These are phyloP conservation scores for Yarrowia sp. DNA, from an alignment of 805 yeast genomes.

Conservation along the genomic window DNA sequence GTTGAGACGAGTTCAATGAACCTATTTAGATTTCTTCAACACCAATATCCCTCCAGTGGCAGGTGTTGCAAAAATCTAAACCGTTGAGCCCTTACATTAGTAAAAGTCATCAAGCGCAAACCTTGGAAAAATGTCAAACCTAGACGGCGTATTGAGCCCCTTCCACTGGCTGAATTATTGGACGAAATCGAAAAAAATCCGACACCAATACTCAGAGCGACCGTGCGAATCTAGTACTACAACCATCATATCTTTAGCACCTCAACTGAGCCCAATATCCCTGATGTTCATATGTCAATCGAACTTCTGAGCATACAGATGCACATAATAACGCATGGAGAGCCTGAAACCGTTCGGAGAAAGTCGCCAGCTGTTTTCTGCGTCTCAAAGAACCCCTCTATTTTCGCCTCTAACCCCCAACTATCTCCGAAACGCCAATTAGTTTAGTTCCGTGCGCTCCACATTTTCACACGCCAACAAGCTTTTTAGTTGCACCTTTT, in stretches of 20 bases:
- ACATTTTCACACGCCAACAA: slow-evolving; percentile 1
- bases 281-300: background rate
- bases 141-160: background rate
- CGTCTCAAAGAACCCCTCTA: no score
- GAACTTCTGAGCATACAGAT: background rate
- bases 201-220: background rate
- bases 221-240: background rate
- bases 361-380: no score
- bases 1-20: background rate
- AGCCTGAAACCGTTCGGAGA: no score
- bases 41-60: no score
- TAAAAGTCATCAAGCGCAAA: slow-evolving; percentile 13
- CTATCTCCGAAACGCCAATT: background rate
- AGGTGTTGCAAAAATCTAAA: no score
- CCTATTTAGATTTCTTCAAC: no score
- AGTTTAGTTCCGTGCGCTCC: background rate
- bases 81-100: slow-evolving; percentile 9
- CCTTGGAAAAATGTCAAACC: slow-evolving; percentile 21
- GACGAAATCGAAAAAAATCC: background rate
- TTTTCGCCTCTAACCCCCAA: background rate
- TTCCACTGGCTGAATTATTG: background rate
- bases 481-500: slow-evolving; percentile 15
- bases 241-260: background rate
- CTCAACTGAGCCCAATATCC: background rate
- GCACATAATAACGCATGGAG: no score